Base-by-base conservation (phyloP, 1,284 basidiomycete species). In the Nidula niveotomentosa region DNA sequence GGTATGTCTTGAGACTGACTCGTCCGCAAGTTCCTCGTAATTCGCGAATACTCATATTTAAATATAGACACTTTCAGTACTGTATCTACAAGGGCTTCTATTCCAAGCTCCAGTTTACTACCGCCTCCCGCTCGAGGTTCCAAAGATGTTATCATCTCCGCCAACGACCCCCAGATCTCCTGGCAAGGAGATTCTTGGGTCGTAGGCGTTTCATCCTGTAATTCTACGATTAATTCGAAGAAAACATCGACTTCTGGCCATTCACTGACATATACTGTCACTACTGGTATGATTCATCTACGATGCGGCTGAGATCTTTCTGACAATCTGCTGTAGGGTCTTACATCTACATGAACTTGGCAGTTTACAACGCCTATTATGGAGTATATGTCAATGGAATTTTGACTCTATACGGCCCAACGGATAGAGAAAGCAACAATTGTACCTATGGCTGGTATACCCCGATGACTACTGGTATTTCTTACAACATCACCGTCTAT, bases 261-360 rank as follows among this genome's bases (percentile, higher is more conserved):
- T 35, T 58, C 57, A 6, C 52, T 58, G 37, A 55, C 48, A 15
- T 36, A 55, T 13, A 56, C 51, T 2, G 52, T 56, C 33, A 10
- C 41, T 10, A 41, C 51, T 30, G 57, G 57, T 58, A 41, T 12
- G 57, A 41, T 13, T 10, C 12, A 6, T 47, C 6, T 47, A 9
- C n/a, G 34, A 17, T 13, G 35, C 17, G 39, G 6, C 45, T 48
- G 7, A 35, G 12, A 8, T 34, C 10, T 18, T 43, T 30, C n/a
- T 41, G 15, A 51, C 15, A 13, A 41, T 12, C 4, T 12, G 10
- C 23, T 43, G n/a, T 34, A 56, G 57, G 51, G 8, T 34, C 51
- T 10, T 23, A 17, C 9, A 48, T 58, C 10, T 58, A 51, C 17
- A 46, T 56, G 10, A 55, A 51, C 48, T 1, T 58, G 15, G 54